Conservation (phyloP, 129 eudicot genomes). For the Pittosporum tobira region DNA sequence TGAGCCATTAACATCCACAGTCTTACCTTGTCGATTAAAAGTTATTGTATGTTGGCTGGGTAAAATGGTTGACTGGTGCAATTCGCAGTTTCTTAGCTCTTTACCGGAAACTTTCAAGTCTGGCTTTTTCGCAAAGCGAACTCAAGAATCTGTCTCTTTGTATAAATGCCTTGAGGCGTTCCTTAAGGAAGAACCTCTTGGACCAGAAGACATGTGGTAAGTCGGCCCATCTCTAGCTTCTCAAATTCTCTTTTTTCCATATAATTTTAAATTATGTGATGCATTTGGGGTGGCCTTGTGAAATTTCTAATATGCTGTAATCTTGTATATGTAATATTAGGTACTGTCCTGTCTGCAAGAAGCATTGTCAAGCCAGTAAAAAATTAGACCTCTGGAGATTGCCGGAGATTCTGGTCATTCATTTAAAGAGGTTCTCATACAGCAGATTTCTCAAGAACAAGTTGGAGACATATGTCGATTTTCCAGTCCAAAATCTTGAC, state of each 20-base stretch:
- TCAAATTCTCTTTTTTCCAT: too few species aligned
- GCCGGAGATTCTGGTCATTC: conserved; percentile 85
- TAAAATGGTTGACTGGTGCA: conserved; percentile 40
- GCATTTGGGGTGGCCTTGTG: too few species aligned
- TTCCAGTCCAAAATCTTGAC: conserved; percentile 81
- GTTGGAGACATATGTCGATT: conserved; percentile 77
- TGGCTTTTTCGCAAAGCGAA: conserved; percentile 49
- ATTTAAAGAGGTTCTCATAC: conserved; percentile 93
- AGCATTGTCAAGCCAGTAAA: conserved; percentile 87
- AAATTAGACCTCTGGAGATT: conserved; percentile 92
- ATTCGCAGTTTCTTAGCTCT: conserved; percentile 41
- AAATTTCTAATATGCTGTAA: conserved; percentile 10
- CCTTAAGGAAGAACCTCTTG: conserved; percentile 90
- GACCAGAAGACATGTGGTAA: conserved; percentile 98
- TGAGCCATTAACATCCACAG: conserved; percentile 37
- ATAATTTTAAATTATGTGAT: too few species aligned
- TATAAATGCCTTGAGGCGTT: conserved; percentile 88
- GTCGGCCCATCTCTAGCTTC: conserved; percentile 19
- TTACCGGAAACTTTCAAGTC: conserved; percentile 71
- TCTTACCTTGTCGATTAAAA: conserved; percentile 29
- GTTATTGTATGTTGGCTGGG: conserved; percentile 67
- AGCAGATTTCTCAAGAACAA: conserved; percentile 82
- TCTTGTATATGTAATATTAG: conserved; percentile 21
- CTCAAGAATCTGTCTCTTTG: conserved; percentile 74
- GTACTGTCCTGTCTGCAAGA: conserved; percentile 89